phyloP scores from a whole-genome alignment of 2,329 filamentous ascomycete genomes.

The Stenocarpella maydis region DNA sequence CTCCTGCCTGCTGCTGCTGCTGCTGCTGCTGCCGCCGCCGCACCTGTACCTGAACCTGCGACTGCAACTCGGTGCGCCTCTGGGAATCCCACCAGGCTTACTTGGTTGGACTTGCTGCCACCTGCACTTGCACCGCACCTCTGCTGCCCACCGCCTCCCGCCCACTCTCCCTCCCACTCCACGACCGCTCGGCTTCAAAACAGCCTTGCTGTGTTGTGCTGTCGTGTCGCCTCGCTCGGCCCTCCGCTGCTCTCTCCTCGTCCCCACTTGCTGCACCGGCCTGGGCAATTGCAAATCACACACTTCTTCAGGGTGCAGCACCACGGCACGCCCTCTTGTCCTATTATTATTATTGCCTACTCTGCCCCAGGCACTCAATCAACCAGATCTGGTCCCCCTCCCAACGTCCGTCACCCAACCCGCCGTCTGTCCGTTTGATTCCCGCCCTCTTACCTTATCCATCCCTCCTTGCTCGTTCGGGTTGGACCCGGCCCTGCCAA shows the following conservation, averaged over 20 bases:
- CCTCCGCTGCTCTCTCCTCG: constrained; percentile 2
- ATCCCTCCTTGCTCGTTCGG: constrained; percentile 33
- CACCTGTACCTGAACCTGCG: constrained; percentile 13
- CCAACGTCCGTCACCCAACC: constrained; percentile 30
- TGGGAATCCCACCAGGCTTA: not conserved
- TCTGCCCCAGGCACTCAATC: not conserved
- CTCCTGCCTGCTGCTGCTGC: no score
- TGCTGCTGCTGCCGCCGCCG: no score
- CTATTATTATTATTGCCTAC: no score
- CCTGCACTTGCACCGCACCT: constrained; percentile 16
- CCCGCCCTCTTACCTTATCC: constrained; percentile 31
- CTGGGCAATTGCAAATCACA: constrained; percentile 9
- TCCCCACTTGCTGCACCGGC: constrained; percentile 1
- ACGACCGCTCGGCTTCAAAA: constrained; percentile 26
- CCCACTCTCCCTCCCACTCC: constrained; percentile 23
- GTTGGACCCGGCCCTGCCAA: constrained; percentile 29
- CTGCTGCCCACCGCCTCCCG: constrained; percentile 22
- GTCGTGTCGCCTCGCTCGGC: constrained; percentile 23
- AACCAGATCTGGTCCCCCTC: constrained; percentile 20
- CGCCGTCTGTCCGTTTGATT: constrained; percentile 31
- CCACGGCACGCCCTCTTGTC: not conserved
- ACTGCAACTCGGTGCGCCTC: not conserved
- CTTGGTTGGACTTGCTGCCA: not conserved
- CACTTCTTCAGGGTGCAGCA: constrained; percentile 1
- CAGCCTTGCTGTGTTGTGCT: constrained; percentile 23